These are phyloP conservation scores for Berberis thunbergii DNA, from an alignment of 164 flowering plant species.

Conservation along the genomic window DNA sequence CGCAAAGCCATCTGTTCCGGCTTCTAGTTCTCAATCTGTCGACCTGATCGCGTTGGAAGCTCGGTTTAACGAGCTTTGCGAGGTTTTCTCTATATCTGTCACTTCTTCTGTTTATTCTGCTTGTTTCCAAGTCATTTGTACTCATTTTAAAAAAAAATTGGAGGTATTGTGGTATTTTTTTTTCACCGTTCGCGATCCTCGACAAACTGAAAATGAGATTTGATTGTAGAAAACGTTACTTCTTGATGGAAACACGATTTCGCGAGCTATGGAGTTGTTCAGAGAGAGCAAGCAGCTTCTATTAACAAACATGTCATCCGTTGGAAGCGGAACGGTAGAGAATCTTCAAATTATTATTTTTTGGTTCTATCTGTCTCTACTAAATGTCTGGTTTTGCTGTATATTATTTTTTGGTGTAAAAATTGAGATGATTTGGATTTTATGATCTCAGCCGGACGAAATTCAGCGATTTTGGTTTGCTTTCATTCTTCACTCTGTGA, in stretches of 20 bases:
- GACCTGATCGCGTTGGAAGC: no score
- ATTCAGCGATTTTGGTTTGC: slow-evolving; percentile 79
- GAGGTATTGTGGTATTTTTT: no score
- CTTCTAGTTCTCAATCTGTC: no score
- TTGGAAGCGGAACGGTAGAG: slow-evolving; percentile 60
- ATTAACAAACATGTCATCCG: slow-evolving; percentile 33
- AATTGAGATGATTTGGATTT: no score
- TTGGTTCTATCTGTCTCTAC: not conserved
- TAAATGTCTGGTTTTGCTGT: not conserved
- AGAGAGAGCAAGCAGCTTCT: slow-evolving; percentile 55
- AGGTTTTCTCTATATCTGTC: no score
- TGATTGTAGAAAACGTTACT: not conserved
- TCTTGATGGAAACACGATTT: slow-evolving; percentile 26
- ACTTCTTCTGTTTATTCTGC: no score
- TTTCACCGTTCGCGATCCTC: no score
- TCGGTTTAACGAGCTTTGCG: no score
- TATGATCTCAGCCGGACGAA: slow-evolving; percentile 56
- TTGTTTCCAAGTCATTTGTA: no score
- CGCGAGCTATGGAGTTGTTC: slow-evolving; percentile 43
- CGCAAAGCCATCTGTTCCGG: no score
- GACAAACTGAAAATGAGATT: no score
- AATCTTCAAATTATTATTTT: not conserved
- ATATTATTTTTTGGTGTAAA: not conserved
- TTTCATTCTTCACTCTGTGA: slow-evolving; percentile 52
- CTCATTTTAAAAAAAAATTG: no score